Evolutionary conservation across 2,329 filamentous ascomycete species (phyloP).

Genomic region (Aspergillus sp.): DNA sequence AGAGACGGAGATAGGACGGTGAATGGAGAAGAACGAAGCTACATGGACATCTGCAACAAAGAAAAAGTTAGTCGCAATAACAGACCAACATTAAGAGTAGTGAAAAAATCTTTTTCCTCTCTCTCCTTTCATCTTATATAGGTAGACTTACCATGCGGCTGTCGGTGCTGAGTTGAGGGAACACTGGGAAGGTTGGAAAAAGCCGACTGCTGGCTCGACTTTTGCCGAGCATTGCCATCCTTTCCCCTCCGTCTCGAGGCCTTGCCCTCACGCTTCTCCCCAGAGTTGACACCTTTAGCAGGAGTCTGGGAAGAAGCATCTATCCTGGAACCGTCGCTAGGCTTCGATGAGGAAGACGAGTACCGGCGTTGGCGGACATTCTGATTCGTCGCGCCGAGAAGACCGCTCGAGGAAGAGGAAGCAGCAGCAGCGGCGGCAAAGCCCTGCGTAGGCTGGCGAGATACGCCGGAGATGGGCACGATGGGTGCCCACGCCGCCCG

Average conservation of each 20-base stretch:
- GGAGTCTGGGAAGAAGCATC: slow-evolving; percentile 36
- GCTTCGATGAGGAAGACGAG: slow-evolving; percentile 46
- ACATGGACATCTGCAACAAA: slow-evolving; percentile 67
- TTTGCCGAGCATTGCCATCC: slow-evolving; percentile 28
- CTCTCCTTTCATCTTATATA: background rate
- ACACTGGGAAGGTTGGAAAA: slow-evolving; percentile 44
- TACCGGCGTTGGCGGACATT: slow-evolving; percentile 42
- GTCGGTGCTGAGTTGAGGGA: slow-evolving; percentile 45
- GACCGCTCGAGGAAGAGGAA: slow-evolving; percentile 24
- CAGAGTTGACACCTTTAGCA: slow-evolving; percentile 33
- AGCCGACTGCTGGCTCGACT: slow-evolving; percentile 33
- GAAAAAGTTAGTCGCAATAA: slow-evolving; percentile 1
- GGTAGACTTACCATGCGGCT: slow-evolving; percentile 41
- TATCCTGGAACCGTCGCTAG: slow-evolving; percentile 41
- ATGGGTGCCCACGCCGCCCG: slow-evolving; percentile 38
- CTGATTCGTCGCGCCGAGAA: slow-evolving; percentile 25
- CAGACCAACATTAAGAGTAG: background rate
- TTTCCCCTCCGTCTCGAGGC: slow-evolving; percentile 31
- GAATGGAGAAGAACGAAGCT: slow-evolving; percentile 91
- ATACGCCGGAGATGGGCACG: slow-evolving; percentile 26
- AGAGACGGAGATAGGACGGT: slow-evolving; percentile 87
- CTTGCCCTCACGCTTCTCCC: slow-evolving; percentile 32
- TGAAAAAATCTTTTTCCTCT: background rate
- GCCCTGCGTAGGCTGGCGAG: slow-evolving; percentile 24
- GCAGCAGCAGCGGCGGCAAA: slow-evolving; percentile 8